Base-by-base conservation (phyloP, 2,329 filamentous ascomycete species). In the Chrysosporium queenslandicum region DNA sequence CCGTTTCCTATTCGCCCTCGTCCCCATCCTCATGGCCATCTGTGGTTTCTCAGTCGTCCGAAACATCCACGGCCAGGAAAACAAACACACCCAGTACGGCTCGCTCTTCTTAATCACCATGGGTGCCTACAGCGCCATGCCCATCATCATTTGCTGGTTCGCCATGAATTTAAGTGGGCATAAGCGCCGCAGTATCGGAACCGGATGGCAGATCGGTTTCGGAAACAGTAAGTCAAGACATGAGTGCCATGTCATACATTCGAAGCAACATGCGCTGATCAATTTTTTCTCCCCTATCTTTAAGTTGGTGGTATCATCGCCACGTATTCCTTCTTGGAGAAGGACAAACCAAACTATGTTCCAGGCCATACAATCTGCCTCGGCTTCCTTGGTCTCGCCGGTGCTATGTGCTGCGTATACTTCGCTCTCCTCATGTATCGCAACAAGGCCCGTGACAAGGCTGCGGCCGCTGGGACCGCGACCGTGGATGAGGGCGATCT, bases 101-200 rank as follows among this genome's bases (percentile, higher is more conserved):
- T 86, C 85, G 0, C 76, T 96, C 0, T 94, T 94, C 73, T 73
- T 96, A 29, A 80, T 94, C 46, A 84, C 86, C 1, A 82, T 82
- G 71, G 87, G 87, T 46, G 78, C 80, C 0, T 96, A 94, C 69
- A 82, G 81, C 0, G 87, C 89, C n/a, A 90, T 95, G 85, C 89
- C 91, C 0, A 82, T 95, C 27, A 80, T 89, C 40, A 79, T 89
- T 6, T 89, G 85, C 66, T 90, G 86, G 85, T 89, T 85, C 67
- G 84, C 83, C 60, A 87, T 88, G 80, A 90, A 89, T 60, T 71
- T 88, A 1, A 80, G 80, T 1, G 85, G 85, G 0, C 86, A 89
- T 63, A 82, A 82, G 53, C 77, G 85, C 2, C 76, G 85, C 40
- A 76, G 81, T 7, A 78, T 89, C 14, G 85, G 85, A 11, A 80